These are phyloP conservation scores for Diaporthe vexans DNA, from an alignment of 2,329 filamentous ascomycete genomes.

Conservation along the genomic window DNA sequence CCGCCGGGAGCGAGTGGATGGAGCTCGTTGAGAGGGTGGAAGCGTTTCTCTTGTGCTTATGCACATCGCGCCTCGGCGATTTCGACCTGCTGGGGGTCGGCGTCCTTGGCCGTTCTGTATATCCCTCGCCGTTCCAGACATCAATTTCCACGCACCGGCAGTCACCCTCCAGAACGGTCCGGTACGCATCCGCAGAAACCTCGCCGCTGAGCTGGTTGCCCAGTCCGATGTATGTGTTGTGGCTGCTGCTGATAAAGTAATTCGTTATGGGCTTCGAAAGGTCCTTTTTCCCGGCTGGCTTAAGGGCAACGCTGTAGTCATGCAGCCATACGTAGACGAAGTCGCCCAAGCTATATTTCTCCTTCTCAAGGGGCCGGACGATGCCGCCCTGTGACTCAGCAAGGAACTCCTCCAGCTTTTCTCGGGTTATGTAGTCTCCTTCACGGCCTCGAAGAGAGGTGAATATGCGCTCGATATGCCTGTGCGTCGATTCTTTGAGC, in stretches of 20 bases:
- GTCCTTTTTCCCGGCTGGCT: conserved; percentile 66
- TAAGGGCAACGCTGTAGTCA: conserved; percentile 58
- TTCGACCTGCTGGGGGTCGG: conserved; percentile 52
- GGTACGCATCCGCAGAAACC: conserved; percentile 84
- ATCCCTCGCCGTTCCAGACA: conserved; percentile 83
- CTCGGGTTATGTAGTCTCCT: conserved; percentile 47
- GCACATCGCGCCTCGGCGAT: conserved; percentile 46
- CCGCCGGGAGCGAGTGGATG: conserved; percentile 56
- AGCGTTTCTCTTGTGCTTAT: conserved; percentile 61
- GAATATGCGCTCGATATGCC: conserved; percentile 63
- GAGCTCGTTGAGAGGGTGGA: conserved; percentile 57
- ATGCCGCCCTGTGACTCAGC: conserved; percentile 62
- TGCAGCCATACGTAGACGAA: conserved; percentile 66
- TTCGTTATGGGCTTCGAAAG: conserved; percentile 80
- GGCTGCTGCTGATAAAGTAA: conserved; percentile 95
- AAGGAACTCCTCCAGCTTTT: conserved; percentile 65
- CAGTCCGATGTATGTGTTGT: conserved; percentile 89
- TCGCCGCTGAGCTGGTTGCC: conserved; percentile 88
- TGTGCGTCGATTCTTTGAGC: conserved; percentile 63
- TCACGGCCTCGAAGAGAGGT: conserved; percentile 56
- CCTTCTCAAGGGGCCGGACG: conserved; percentile 52
- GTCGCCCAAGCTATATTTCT: conserved; percentile 61
- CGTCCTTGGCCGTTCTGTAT: conserved; percentile 51
- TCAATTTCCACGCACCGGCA: conserved; percentile 96
- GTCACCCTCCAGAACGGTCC: conserved; percentile 78